Conservation (phyloP, 2,329 filamentous ascomycete species). For the Orbilia javanica region DNA sequence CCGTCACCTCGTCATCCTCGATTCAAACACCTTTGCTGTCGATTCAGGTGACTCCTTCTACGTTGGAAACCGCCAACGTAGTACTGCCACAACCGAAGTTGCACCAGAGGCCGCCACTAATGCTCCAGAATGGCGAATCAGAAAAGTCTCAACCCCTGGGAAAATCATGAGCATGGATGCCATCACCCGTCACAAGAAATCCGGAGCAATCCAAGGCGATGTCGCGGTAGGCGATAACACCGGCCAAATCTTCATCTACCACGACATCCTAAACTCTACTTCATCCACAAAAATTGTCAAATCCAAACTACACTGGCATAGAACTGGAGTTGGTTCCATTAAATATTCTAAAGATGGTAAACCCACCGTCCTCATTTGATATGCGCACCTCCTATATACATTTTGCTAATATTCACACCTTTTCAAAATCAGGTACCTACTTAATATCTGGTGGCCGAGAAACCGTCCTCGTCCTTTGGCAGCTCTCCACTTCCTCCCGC, state of each 20-base stretch:
- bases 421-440: conserved; percentile 78
- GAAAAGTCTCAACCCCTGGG: conserved; percentile 38
- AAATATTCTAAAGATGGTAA: conserved; percentile 94
- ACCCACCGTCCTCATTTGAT: conserved; percentile 59
- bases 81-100: neutral
- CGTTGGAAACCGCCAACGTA: conserved; percentile 43
- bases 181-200: conserved; percentile 52
- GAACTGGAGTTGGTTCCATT: conserved; percentile 81
- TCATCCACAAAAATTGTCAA: conserved; percentile 66
- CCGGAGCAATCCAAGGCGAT: conserved; percentile 67
- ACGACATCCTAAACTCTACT: conserved; percentile 76
- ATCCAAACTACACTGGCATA: conserved; percentile 89
- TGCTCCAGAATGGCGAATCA: conserved; percentile 44
- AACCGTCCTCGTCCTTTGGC: conserved; percentile 90
- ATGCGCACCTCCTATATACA: neutral
- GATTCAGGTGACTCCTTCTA: conserved; percentile 52
- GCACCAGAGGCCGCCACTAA: neutral
- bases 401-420: conserved; percentile 20
- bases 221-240: conserved; percentile 81
- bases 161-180: conserved; percentile 47
- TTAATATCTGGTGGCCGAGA: conserved; percentile 92
- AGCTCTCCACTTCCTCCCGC: conserved; percentile 85
- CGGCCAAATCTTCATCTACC: conserved; percentile 85
- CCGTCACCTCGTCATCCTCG: conserved; percentile 41
- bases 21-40: conserved; percentile 42